Base-by-base conservation (phyloP, 2,329 filamentous ascomycete species). In the Calycina herbarum region DNA sequence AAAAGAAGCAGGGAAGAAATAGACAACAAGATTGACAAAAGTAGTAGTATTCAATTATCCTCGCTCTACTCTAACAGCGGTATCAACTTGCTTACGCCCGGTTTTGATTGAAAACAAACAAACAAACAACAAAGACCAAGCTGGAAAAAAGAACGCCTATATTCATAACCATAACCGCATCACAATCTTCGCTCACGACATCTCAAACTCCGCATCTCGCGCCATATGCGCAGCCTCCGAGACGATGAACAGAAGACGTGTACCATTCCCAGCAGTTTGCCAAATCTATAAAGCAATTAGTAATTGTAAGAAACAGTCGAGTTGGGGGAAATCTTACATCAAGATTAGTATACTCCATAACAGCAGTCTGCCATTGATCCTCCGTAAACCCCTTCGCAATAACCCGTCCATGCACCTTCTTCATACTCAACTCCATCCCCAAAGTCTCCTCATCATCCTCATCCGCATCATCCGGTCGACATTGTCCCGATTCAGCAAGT, bases 301-400 rank as follows among this genome's bases (percentile, higher is more conserved):
- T 20, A 20, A 20, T 20, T 20, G 20, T 20, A 20, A 20, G 20
- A 20, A 20, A 20, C 20, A 20, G 20, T 20, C 20, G 20, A 20
- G 20, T 20, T 1, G 20, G 20, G 27, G 27, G 1, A 64, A 75
- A 70, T 89, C 94, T 92, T 82, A 98, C 95, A 82, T 97, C 91
- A 67, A 96, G 81, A 70, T 86, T 82, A 2, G 92, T 89, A 79
- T 99, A 98, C 81, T 97, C 94, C 68, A 97, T 90, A 76, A 99
- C 83, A 24, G 94, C 90, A 71, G 86, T 86, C 74, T 91, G 84
- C 81, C 97, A 93, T 78, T 99, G 94, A 78, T 98, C 93, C 70
- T 93, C 90, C 0, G 94, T 99, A 78, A 97, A 99, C 2, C 95
- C 95, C 85, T 97, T 97, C 62, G 94, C 95, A 73, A 98, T 84